These are phyloP conservation scores for Trichoderma brevicompactum DNA, from an alignment of 2,329 filamentous ascomycete species.

Conservation along the genomic window DNA sequence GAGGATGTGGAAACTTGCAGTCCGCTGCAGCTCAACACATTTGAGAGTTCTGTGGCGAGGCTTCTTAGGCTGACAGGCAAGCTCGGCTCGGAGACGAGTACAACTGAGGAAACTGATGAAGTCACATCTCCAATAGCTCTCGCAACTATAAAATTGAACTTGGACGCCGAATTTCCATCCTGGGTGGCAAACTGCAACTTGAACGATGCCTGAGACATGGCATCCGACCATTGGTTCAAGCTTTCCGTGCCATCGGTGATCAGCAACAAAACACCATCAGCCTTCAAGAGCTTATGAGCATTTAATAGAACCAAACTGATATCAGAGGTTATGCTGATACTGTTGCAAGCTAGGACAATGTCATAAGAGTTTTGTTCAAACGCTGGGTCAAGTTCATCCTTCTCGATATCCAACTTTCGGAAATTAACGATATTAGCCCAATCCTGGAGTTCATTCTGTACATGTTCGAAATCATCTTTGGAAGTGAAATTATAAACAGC, in stretches of 20 bases:
- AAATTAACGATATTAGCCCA: constrained; percentile 38
- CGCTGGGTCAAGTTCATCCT: constrained; percentile 36
- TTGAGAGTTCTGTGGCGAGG: neutral
- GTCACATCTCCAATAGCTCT: constrained; percentile 3
- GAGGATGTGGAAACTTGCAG: neutral
- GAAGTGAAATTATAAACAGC: constrained; percentile 36
- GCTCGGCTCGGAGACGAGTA: neutral
- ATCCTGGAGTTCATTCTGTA: constrained; percentile 36
- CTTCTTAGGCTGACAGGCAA: neutral
- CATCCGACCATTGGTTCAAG: neutral
- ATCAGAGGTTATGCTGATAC: constrained; percentile 38
- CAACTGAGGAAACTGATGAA: neutral
- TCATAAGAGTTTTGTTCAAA: constrained; percentile 36
- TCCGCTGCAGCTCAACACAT: neutral
- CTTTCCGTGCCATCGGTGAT: constrained; percentile 34
- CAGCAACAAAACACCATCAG: constrained; percentile 40
- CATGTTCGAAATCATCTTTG: constrained; percentile 42
- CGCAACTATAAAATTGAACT: constrained; percentile 16
- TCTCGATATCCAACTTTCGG: constrained; percentile 42
- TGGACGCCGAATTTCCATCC: neutral
- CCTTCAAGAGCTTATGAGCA: constrained; percentile 36
- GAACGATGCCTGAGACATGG: neutral
- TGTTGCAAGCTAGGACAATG: constrained; percentile 39
- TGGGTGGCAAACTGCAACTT: constrained; percentile 19
- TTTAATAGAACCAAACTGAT: constrained; percentile 36